Base-by-base conservation (phyloP, 106 monocot genomes). In the Acorus gramineus region DNA sequence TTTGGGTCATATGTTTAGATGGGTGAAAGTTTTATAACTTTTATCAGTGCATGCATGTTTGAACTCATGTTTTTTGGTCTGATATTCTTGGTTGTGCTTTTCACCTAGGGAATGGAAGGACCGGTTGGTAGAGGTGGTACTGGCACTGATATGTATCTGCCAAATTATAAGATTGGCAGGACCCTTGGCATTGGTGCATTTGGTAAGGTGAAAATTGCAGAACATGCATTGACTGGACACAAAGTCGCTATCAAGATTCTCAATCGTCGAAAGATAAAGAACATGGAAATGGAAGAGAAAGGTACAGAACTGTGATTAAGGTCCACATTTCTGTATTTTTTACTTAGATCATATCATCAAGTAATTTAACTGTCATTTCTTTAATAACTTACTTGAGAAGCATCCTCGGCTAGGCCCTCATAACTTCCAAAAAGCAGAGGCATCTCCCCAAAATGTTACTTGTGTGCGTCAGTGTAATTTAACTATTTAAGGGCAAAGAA, bases 161-260 rank as follows among this genome's bases (percentile, higher is more conserved):
- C 14, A 13, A 78, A 77, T 47, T 82, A 82, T 44, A 82, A 74
- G 28, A 61, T 82, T 5, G 82, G 82, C 12, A 82, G 71, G 51
- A 82, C 82, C 46, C 58, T 82, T 44, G 82, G 82, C 58, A 82
- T 82, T 62, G 82, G 82, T 6, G 66, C 82, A 50, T 82, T 82
- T 68, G 82, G 73, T 7, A 82, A 82, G 60, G 82, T 82, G 6
- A 82, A 82, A 65, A 71, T 82, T 57, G 82, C 82, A 5, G 82
- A 78, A 53, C 82, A 82, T 78, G 70, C 58, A 28, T 48, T 71
- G 59, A 82, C 82, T n/a, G 77, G 82, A 7, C 82, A 78, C 57
- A 77, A 66, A 54, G 82, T 82, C 14, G 82, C 82, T 43, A 70
- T 82, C 54, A 82, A 28, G 28, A 28, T 28, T 28, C 28, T 28